Conservation (phyloP, 2,329 filamentous ascomycete species). For the Ophiostoma angusticollis region DNA sequence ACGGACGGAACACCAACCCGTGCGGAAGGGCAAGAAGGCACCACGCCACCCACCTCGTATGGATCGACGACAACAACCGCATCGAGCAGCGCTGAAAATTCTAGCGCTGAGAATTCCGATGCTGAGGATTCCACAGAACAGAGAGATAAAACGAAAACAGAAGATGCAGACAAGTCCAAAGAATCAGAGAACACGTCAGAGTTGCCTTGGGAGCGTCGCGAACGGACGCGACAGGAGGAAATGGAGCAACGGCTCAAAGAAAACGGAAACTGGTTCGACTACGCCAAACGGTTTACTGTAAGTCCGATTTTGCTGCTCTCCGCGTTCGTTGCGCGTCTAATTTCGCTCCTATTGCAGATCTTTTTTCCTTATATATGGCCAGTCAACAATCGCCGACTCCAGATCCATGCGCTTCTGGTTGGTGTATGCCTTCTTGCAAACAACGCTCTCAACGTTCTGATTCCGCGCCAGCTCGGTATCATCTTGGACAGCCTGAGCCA, state of each 20-base stretch:
- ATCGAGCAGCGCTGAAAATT: conserved; percentile 11
- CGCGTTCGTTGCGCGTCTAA: too few species aligned
- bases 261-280: conserved; percentile 65
- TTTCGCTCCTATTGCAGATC: too few species aligned
- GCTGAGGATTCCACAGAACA: conserved; percentile 18
- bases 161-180: conserved; percentile 14
- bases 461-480: conserved; percentile 70
- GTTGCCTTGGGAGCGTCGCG: conserved; percentile 39
- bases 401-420: conserved; percentile 55
- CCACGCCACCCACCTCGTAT: conserved; percentile 21
- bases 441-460: conserved; percentile 61
- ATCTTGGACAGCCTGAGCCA: conserved; percentile 57
- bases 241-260: conserved; percentile 59
- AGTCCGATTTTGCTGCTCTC: conserved; percentile 11
- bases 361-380: conserved; percentile 75
- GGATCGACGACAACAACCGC: conserved; percentile 25
- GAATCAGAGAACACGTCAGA: conserved; percentile 31
- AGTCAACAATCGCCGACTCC: conserved; percentile 49
- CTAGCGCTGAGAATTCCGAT: conserved; percentile 26
- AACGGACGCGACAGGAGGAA: conserved; percentile 41
- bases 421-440: conserved; percentile 54
- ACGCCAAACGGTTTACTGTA: conserved; percentile 58
- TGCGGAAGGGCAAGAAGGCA: conserved; percentile 4
- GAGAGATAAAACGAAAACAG: conserved; percentile 13
- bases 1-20: conserved; percentile 13